A percentile compares a stretch with the other conserved stretches of the same genome.
phyloP scores from a whole-genome alignment of 768 basidiomycete genomes.

The Boletus rubropictus region DNA sequence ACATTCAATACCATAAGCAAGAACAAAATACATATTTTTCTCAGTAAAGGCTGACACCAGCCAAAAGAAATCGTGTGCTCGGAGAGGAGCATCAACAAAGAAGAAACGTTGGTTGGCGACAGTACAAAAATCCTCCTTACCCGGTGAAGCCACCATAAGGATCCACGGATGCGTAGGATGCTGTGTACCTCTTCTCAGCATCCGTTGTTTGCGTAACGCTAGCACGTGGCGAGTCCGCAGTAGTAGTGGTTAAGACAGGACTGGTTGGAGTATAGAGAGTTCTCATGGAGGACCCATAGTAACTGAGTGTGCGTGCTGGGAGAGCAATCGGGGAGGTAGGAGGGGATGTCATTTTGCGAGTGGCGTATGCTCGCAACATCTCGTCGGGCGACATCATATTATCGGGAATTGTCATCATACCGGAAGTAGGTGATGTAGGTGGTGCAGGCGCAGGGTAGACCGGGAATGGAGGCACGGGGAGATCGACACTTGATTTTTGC shows the following conservation, averaged over 20 bases:
- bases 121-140: constrained; percentile 4
- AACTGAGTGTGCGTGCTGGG: constrained; percentile 23
- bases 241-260: constrained; percentile 12
- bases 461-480: constrained; percentile 33
- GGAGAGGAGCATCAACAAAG: neutral
- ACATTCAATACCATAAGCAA: constrained; percentile 8
- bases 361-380: constrained; percentile 71
- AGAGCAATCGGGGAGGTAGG: constrained; percentile 30
- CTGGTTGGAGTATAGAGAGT: constrained; percentile 24
- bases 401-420: constrained; percentile 39
- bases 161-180: constrained; percentile 23
- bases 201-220: constrained; percentile 9
- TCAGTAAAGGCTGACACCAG: neutral
- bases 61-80: neutral
- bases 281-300: constrained; percentile 25
- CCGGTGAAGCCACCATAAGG: constrained; percentile 16
- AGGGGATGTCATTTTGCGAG: constrained; percentile 34
- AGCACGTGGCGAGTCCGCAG: constrained; percentile 9
- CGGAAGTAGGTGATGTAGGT: constrained; percentile 28
- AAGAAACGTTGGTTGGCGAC: neutral
- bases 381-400: constrained; percentile 59
- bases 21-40: constrained; percentile 15
- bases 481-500: constrained; percentile 16
- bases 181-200: constrained; percentile 22
- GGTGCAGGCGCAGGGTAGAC: constrained; percentile 22